Conservation (phyloP, 2,329 filamentous ascomycete species). For the Xenosphaeropsis pyriputrescens region DNA sequence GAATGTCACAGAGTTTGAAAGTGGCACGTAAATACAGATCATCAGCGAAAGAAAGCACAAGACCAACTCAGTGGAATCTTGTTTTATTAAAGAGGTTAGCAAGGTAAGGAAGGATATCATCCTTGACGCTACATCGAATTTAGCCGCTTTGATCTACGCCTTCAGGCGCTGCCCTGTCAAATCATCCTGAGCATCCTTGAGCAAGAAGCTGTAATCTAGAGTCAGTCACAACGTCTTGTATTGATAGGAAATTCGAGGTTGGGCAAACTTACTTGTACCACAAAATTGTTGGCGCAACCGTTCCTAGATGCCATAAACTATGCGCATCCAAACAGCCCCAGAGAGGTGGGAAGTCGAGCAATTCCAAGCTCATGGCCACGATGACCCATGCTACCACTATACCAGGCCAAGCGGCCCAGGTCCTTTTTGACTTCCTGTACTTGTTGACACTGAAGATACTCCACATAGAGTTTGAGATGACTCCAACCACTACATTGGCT, state of each 20-base stretch:
- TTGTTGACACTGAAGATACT: slow-evolving; percentile 64
- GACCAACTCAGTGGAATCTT: too few relatives aligned
- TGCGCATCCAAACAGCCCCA: slow-evolving; percentile 80
- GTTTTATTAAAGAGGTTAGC: too few relatives aligned
- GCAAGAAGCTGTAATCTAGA: slow-evolving; percentile 53
- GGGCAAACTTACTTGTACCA: slow-evolving; percentile 75
- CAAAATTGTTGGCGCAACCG: slow-evolving; percentile 72
- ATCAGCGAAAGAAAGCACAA: too few relatives aligned
- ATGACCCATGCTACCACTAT: slow-evolving; percentile 86
- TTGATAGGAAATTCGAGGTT: slow-evolving; percentile 3
- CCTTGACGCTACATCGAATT: too few relatives aligned
- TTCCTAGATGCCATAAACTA: slow-evolving; percentile 89
- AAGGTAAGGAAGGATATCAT: too few relatives aligned
- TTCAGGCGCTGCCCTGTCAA: slow-evolving; percentile 61
- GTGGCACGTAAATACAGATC: too few relatives aligned
- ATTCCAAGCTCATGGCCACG: slow-evolving; percentile 85
- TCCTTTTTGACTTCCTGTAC: slow-evolving; percentile 55
- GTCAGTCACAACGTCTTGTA: slow-evolving; percentile 6
- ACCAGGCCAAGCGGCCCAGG: slow-evolving; percentile 82
- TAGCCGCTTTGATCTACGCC: slow-evolving; percentile 25
- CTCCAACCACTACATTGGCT: slow-evolving; percentile 73
- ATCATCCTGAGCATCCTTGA: slow-evolving; percentile 76
- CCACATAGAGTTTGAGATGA: slow-evolving; percentile 75
- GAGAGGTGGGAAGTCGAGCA: slow-evolving; percentile 85
- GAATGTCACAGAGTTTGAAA: too few relatives aligned